Conservation (phyloP, 306 rosid genomes). For the Mucuna pruriens region DNA sequence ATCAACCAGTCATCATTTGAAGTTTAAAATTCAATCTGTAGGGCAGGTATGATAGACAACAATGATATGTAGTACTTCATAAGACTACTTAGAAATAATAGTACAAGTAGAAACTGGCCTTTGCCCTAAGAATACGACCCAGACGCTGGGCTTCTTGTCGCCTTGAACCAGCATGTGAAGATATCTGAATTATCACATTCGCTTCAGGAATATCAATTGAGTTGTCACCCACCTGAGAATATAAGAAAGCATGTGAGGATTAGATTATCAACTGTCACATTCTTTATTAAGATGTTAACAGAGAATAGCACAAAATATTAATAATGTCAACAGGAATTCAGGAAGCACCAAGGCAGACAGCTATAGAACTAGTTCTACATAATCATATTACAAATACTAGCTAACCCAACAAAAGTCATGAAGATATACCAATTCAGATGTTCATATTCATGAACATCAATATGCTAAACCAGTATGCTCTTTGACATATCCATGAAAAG, state of each 20-base stretch:
- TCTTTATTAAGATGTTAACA: conserved; percentile 17
- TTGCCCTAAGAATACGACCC: conserved; percentile 99
- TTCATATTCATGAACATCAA: not conserved
- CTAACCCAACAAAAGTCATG: conserved; percentile 24
- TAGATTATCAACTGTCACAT: conserved; percentile 24
- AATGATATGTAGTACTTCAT: conserved; percentile 13
- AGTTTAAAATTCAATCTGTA: conserved; percentile 14
- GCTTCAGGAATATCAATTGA: conserved; percentile 98
- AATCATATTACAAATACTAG: not conserved
- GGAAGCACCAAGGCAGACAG: conserved; percentile 3
- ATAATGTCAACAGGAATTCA: conserved; percentile 31
- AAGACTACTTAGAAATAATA: conserved; percentile 10
- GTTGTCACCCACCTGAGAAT: conserved; percentile 92
- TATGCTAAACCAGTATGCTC: not conserved
- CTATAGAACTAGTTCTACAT: conserved; percentile 4
- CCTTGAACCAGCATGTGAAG: conserved; percentile 99
- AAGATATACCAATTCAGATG: conserved; percentile 9
- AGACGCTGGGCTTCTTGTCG: conserved; percentile 99
- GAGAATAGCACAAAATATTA: conserved; percentile 2
- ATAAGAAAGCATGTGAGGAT: conserved; percentile 27
- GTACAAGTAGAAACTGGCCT: conserved; percentile 53
- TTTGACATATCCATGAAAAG: conserved; percentile 13
- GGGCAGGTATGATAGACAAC: not conserved
- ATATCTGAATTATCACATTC: conserved; percentile 95
- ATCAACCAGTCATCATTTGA: conserved; percentile 30